These are phyloP conservation scores for Nicotiana tabacum DNA, from an alignment of 257 asterid species.

Conservation along the genomic window DNA sequence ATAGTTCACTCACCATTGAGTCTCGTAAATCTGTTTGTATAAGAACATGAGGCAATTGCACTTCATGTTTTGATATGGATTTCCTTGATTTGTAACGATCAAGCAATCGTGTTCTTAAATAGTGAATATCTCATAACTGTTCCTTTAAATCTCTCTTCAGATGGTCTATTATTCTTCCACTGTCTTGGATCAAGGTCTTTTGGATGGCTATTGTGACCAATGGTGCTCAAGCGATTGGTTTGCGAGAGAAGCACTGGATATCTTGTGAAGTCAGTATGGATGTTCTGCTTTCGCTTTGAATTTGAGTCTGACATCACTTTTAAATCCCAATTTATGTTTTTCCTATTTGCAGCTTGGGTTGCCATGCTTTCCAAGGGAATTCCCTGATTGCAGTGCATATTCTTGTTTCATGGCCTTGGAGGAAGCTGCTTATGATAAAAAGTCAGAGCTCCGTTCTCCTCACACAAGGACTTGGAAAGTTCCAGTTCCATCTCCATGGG, in stretches of 20 bases:
- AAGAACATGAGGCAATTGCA: neutral
- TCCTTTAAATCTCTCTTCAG: constrained; percentile 37
- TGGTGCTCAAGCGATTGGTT: constrained; percentile 84
- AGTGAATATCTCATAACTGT: constrained; percentile 9
- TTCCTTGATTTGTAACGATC: too few relatives aligned
- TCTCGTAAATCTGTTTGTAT: neutral
- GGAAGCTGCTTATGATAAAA: constrained; percentile 34
- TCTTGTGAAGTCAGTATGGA: constrained; percentile 57
- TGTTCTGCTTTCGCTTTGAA: neutral
- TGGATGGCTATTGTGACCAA: constrained; percentile 56
- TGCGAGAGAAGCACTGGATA: constrained; percentile 79
- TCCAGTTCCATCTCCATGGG: constrained; percentile 73
- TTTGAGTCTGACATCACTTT: neutral
- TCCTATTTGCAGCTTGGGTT: constrained; percentile 55
- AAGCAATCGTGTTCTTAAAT: neutral
- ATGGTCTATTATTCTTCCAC: constrained; percentile 76
- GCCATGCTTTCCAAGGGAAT: constrained; percentile 72
- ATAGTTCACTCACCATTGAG: neutral
- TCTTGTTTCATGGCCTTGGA: constrained; percentile 47
- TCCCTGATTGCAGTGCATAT: constrained; percentile 76
- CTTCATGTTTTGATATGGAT: neutral
- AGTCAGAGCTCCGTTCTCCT: constrained; percentile 42
- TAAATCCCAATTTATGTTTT: neutral
- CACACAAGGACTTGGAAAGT: constrained; percentile 38
- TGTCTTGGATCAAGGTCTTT: constrained; percentile 78